phyloP scores from a whole-genome alignment of 331 rosid genomes.

The Acacia pycnantha region DNA sequence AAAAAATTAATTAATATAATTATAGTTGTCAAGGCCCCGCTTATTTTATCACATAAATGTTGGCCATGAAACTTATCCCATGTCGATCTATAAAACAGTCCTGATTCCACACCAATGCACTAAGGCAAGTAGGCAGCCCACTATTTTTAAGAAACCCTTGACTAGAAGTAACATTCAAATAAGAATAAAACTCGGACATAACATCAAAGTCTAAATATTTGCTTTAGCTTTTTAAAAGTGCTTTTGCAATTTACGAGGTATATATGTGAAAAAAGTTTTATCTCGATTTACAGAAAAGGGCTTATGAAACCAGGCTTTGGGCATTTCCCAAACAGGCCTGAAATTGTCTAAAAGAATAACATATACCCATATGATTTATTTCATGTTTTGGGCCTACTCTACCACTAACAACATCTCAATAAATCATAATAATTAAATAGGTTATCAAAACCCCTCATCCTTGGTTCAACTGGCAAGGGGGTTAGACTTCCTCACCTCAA shows the following conservation, averaged over 20 bases:
- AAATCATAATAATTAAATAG: slow-evolving; percentile 8
- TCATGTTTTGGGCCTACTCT: neutral
- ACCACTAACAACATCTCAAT: slow-evolving; percentile 15
- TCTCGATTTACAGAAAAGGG: too few relatives aligned
- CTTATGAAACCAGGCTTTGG: too few relatives aligned
- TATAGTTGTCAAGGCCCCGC: neutral
- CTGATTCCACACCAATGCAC: neutral
- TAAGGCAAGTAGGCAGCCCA: slow-evolving; percentile 26
- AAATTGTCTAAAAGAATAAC: neutral
- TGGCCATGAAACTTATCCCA: neutral
- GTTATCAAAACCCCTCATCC: too few relatives aligned
- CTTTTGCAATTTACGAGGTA: too few relatives aligned
- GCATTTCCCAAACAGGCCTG: too few relatives aligned
- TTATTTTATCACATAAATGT: neutral
- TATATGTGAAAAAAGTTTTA: too few relatives aligned
- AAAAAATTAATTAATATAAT: neutral
- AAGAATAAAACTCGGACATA: neutral
- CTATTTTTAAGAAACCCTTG: neutral
- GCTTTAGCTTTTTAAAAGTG: too few relatives aligned
- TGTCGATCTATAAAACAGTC: neutral
- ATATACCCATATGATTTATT: neutral
- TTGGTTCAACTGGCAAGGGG: too few relatives aligned
- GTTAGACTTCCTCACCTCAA: too few relatives aligned
- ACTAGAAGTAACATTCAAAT: neutral
- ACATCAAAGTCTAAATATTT: neutral